These are phyloP conservation scores for Blastobotrys buckinghamii DNA, from an alignment of 1,139 yeast species.

Conservation along the genomic window DNA sequence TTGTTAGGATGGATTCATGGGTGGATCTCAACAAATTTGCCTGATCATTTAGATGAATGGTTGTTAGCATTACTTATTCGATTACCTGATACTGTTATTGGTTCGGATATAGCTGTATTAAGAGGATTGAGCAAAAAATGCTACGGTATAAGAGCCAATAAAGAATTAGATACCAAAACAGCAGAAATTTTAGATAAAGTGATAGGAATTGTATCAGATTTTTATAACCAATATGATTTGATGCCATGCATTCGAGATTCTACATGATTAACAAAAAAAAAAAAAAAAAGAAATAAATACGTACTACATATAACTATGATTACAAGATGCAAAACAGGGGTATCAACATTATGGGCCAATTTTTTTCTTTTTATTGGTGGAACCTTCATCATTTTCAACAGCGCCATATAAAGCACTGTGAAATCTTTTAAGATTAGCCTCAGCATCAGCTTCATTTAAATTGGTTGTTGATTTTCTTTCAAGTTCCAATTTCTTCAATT, in stretches of 20 bases:
- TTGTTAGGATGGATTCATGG: slow-evolving; percentile 25
- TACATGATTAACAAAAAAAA: too few species aligned
- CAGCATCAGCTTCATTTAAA: slow-evolving; percentile 63
- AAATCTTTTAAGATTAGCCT: slow-evolving; percentile 59
- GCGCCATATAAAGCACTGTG: slow-evolving; percentile 7
- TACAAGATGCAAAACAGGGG: background rate
- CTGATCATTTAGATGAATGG: slow-evolving; percentile 32
- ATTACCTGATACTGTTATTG: slow-evolving; percentile 35
- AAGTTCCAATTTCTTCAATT: slow-evolving; percentile 58
- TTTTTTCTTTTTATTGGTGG: background rate
- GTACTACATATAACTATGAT: background rate
- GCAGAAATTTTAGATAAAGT: slow-evolving; percentile 27
- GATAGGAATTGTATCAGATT: slow-evolving; percentile 28
- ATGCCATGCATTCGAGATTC: slow-evolving; percentile 4
- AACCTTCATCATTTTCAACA: slow-evolving; percentile 9
- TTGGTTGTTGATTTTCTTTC: slow-evolving; percentile 58
- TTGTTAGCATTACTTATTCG: slow-evolving; percentile 35
- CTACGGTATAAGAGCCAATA: slow-evolving; percentile 20
- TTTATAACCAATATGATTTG: slow-evolving; percentile 36
- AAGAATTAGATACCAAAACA: slow-evolving; percentile 17
- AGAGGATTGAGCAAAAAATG: slow-evolving; percentile 40
- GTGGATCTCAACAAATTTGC: slow-evolving; percentile 25
- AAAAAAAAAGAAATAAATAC: background rate
- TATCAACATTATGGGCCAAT: slow-evolving; percentile 26
- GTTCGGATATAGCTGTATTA: slow-evolving; percentile 36